Base-by-base conservation (phyloP, 2,329 filamentous ascomycete genomes). In the Aspergillus fumigatus region DNA sequence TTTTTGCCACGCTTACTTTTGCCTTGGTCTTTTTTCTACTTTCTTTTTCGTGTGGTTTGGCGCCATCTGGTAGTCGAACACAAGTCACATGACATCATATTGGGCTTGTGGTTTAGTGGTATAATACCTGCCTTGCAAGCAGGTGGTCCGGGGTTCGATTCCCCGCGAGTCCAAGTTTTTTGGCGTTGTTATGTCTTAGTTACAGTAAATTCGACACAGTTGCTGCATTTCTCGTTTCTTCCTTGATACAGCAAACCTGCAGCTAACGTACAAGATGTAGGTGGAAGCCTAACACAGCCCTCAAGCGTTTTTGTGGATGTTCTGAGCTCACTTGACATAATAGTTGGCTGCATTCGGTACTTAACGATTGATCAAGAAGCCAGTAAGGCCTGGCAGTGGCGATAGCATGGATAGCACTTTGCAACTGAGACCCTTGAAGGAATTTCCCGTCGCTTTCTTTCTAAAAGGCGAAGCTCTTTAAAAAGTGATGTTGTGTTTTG, bases 81-180 rank as follows among this genome's bases (percentile, higher is more conserved):
- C 9, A 14, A 14, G 21, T 14, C 43, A 47, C 43, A 6, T 47
- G 21, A 21, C 43, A 47, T 14, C 1, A 4, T 3, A 25, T 14
- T 14, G 21, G 43, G 43, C 43, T 47, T 47, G 43, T 47, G 41
- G 41, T 47, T 47, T 25, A 47, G 43, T 47, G 43, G 43, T 47
- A 47, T 47, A 45, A 45, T 47, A 47, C 43, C 21, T 47, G 43
- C 43, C 43, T 47, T 47, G 43, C 43, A 47, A 47, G 43, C 43
- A 47, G 69, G 75, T 70, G 75, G 75, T 76, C 73, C 71, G 70
- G 73, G 73, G 73, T 76, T 77, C 73, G 74, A 77, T 77, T 77
- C 74, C 74, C 75, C 70, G 74, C 74, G 70, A 74, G 75, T 77
- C 75, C 75, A 76, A 76, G 57, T 55, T 58, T 62, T 59, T 51